A percentile compares a stretch with the other conserved stretches of the same genome.
Conservation (phyloP, 495 filamentous ascomycete genomes). For the Tetracladium setigerum region DNA sequence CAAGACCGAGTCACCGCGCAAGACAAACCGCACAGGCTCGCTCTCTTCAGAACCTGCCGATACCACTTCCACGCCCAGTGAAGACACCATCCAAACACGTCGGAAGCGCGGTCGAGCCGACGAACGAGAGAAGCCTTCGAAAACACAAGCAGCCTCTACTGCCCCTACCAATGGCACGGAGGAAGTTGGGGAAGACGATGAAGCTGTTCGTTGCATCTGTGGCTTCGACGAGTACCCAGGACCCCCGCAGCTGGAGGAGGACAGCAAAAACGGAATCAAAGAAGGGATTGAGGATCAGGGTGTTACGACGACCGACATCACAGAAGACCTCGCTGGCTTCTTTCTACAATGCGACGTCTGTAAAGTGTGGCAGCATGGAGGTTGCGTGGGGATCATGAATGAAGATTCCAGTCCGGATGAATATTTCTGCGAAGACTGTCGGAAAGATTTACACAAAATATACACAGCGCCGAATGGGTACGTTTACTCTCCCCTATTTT, state of each 20-base stretch:
- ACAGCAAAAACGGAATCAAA: constrained; percentile 41
- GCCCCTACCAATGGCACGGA: constrained; percentile 46
- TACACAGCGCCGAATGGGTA: constrained; percentile 78
- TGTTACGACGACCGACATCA: constrained; percentile 58
- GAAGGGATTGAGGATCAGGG: constrained; percentile 42
- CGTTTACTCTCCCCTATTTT: constrained; percentile 28
- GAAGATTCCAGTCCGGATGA: constrained; percentile 87
- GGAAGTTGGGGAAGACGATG: constrained; percentile 79
- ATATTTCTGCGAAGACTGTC: constrained; percentile 96
- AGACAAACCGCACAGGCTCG: constrained; percentile 62
- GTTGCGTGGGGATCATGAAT: constrained; percentile 95
- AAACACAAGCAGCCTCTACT: constrained; percentile 39
- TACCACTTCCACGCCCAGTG: constrained; percentile 41
- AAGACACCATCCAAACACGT: constrained; percentile 61
- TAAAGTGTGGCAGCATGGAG: constrained; percentile 98
- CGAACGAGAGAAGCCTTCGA: constrained; percentile 46
- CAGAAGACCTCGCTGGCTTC: constrained; percentile 84
- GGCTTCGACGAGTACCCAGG: constrained; percentile 93
- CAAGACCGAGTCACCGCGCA: constrained; percentile 65
- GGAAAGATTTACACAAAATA: constrained; percentile 82
- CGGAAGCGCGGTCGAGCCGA: constrained; percentile 62
- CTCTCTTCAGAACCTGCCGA: constrained; percentile 76
- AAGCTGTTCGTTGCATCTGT: constrained; percentile 91
- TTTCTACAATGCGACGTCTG: constrained; percentile 98
- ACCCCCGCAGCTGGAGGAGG: constrained; percentile 61